These are phyloP conservation scores for Endoconidiophora polonica DNA, from an alignment of 2,329 filamentous ascomycete genomes.

Conservation along the genomic window DNA sequence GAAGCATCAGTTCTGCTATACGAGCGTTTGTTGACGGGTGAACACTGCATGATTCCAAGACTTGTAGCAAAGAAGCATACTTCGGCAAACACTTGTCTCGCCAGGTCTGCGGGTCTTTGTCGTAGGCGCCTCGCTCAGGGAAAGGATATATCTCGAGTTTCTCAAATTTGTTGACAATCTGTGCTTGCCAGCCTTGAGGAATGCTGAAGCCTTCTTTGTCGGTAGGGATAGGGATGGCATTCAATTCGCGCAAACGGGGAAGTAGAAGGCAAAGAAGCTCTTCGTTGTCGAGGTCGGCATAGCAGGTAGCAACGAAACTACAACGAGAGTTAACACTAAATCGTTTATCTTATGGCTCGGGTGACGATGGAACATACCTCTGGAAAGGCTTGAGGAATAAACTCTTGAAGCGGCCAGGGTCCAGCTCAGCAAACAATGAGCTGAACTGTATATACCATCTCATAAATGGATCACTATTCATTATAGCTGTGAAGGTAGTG, in stretches of 20 bases:
- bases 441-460: conserved; percentile 73
- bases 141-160: conserved; percentile 46
- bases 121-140: conserved; percentile 44
- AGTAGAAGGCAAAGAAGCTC: conserved; percentile 52
- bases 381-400: conserved; percentile 71
- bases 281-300: conserved; percentile 49
- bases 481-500: conserved; percentile 43
- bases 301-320: conserved; percentile 60
- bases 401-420: conserved; percentile 56
- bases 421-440: conserved; percentile 59
- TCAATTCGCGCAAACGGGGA: conserved; percentile 43
- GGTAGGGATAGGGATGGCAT: conserved; percentile 34
- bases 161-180: conserved; percentile 55
- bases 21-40: conserved; percentile 50
- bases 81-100: conserved; percentile 47
- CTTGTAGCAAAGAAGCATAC: conserved; percentile 48
- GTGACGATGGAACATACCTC: conserved; percentile 31
- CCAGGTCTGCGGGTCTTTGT: conserved; percentile 46
- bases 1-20: conserved; percentile 47
- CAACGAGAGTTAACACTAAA: neutral
- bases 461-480: conserved; percentile 50
- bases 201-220: conserved; percentile 38
- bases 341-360: neutral
- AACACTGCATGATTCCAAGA: conserved; percentile 43
- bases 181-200: conserved; percentile 54